Base-by-base conservation (phyloP, 306 rosid genomes). In the Prunus mume region DNA sequence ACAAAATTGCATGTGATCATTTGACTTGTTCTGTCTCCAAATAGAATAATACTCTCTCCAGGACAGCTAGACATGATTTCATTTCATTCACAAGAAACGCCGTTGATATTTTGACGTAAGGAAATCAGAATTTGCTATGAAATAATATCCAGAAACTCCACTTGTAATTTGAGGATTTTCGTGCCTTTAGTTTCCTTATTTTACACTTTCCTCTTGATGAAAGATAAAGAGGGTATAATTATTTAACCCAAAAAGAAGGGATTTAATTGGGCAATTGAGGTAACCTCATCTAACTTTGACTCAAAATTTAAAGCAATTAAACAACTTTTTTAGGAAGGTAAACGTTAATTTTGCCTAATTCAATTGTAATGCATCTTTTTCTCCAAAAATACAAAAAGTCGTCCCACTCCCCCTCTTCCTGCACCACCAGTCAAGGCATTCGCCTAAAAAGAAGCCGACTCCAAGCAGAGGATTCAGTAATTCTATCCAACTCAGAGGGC, bases 401-500 rank as follows among this genome's bases (percentile, higher is more conserved):
- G 75, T 67, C 68, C 19, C 24, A 49, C 50, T 50, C 74, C 20
- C 25, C 14, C 6, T 22, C 54, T 49, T 54, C 22, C 68, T 3
- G 2, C 68, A 8, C 46, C 68, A 8, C 18, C 22, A 73, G 45
- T 6, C 52, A 41, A 6, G 58, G 67, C 14, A 63, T 50, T 2
- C 30, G 7, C 58, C 13, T 20, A 49, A 73, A 73, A n/a, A 17
- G 34, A 61, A 22, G 55, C 18, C 19, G 82, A 46, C 49, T 58
- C 68, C 55, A 18, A 7, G 13, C 45, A 41, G 52, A 20, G 76
- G 54, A 58, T 47, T 52, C 10, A 10, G 81, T 68, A 74, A 80
- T 76, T 78, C 15, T 50, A 27, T 10, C 38, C 12, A 62, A 47
- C 15, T 63, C 51, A 0, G 0, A 78, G 77, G 92, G 92, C 5